A percentile compares a stretch with the other conserved stretches of the same genome.
Evolutionary conservation across 2,329 filamentous ascomycete genomes (phyloP).

Genomic region (Cladosporium oxysporum): DNA sequence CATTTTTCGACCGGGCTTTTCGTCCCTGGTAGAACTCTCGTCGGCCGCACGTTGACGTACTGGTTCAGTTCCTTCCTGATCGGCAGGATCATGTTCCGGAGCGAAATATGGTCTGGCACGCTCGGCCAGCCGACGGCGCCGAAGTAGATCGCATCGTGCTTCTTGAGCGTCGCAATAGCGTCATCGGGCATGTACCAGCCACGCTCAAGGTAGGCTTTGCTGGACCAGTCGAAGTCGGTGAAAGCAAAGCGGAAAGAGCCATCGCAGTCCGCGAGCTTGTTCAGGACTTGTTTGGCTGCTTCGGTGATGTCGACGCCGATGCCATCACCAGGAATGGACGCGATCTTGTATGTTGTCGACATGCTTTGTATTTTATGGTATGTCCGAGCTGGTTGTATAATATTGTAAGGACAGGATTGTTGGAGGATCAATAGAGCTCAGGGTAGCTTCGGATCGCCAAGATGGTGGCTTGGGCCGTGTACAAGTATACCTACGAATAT

Average conservation of each 20-base stretch:
- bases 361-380: slow-evolving; percentile 3
- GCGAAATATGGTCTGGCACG: slow-evolving; percentile 66
- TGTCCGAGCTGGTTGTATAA: neutral
- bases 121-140: slow-evolving; percentile 63
- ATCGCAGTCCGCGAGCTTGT: slow-evolving; percentile 47
- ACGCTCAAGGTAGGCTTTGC: slow-evolving; percentile 51
- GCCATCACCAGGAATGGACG: slow-evolving; percentile 60
- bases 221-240: slow-evolving; percentile 53
- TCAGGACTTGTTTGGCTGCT: slow-evolving; percentile 53
- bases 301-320: slow-evolving; percentile 65
- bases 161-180: slow-evolving; percentile 52
- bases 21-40: slow-evolving; percentile 46
- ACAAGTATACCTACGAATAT: neutral
- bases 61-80: slow-evolving; percentile 69
- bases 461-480: neutral
- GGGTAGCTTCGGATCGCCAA: neutral
- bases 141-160: slow-evolving; percentile 59
- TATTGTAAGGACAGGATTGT: neutral
- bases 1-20: slow-evolving; percentile 43
- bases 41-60: slow-evolving; percentile 66
- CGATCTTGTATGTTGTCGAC: slow-evolving; percentile 22
- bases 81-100: slow-evolving; percentile 67
- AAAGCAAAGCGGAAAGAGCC: slow-evolving; percentile 54
- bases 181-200: slow-evolving; percentile 57
- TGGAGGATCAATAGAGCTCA: slow-evolving; percentile 6